Evolutionary conservation across 2,329 filamentous ascomycete species (phyloP).

Genomic region (Talaromyces piceae): DNA sequence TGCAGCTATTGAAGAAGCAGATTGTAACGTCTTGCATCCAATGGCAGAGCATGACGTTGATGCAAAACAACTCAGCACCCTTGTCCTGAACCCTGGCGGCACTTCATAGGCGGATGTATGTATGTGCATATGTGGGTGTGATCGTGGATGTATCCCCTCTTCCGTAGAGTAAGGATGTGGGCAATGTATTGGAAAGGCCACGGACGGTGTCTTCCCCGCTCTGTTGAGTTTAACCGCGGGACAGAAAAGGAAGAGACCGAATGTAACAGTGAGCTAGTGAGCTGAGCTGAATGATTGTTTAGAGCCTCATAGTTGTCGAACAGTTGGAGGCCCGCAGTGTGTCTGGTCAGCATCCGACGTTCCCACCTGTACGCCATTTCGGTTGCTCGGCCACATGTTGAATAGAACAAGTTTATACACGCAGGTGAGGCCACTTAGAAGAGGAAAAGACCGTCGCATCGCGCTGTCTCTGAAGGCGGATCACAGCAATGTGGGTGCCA

Average conservation of each 20-base stretch:
- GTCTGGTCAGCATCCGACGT: not conserved
- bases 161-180: too few species aligned
- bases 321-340: too few species aligned
- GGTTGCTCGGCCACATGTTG: too few species aligned
- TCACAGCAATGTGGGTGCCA: not conserved
- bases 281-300: not conserved
- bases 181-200: too few species aligned
- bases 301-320: not conserved
- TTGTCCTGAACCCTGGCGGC: not conserved
- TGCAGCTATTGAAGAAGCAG: not conserved
- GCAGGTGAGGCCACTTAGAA: not conserved
- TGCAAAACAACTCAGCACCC: not conserved
- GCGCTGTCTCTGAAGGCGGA: not conserved
- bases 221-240: not conserved
- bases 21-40: not conserved
- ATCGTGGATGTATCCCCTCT: too few species aligned
- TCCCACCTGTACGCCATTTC: too few species aligned
- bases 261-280: not conserved
- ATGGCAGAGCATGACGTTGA: not conserved
- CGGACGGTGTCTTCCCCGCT: not conserved
- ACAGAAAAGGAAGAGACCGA: not conserved
- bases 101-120: too few species aligned
- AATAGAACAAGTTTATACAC: not conserved
- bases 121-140: too few species aligned
- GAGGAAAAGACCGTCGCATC: not conserved